phyloP scores from a whole-genome alignment of 2,329 filamentous ascomycete genomes.

The Myriosclerotinia curreyana region DNA sequence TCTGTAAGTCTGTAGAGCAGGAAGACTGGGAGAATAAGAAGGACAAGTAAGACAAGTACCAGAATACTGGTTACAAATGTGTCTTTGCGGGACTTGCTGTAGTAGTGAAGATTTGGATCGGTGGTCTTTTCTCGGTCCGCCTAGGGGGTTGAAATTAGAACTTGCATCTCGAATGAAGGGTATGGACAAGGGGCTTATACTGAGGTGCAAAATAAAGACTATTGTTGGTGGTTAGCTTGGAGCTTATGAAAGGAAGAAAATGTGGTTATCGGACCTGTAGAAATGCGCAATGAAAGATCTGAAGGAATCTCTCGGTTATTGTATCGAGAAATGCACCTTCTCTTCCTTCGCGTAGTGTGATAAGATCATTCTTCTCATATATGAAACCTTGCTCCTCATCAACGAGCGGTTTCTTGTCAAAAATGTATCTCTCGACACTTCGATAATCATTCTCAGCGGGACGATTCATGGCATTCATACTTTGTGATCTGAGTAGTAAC shows the following conservation, averaged over 20 bases:
- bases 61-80: slow-evolving; percentile 10
- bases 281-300: slow-evolving; percentile 23
- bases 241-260: too few relatives aligned
- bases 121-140: slow-evolving; percentile 9
- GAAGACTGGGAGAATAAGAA: slow-evolving; percentile 26
- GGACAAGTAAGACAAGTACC: slow-evolving; percentile 7
- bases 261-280: slow-evolving; percentile 2
- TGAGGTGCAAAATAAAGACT: slow-evolving; percentile 25
- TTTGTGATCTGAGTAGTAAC: slow-evolving; percentile 23
- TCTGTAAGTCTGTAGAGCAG: slow-evolving; percentile 24
- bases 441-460: slow-evolving; percentile 39
- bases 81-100: slow-evolving; percentile 23
- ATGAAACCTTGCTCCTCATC: slow-evolving; percentile 39
- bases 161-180: too few relatives aligned
- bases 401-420: slow-evolving; percentile 29
- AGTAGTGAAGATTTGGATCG: slow-evolving; percentile 6
- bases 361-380: slow-evolving; percentile 42
- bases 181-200: too few relatives aligned
- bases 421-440: slow-evolving; percentile 38
- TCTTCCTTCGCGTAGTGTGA: slow-evolving; percentile 42
- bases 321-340: slow-evolving; percentile 44
- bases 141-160: too few relatives aligned
- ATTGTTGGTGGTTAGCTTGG: neutral
- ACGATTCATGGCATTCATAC: slow-evolving; percentile 32
- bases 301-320: slow-evolving; percentile 36